Evolutionary conservation across 75 land plant species (phyloP), one percentile per base, ranked within the genome.

Genomic region (Chamaecyparis obtusa): DNA sequence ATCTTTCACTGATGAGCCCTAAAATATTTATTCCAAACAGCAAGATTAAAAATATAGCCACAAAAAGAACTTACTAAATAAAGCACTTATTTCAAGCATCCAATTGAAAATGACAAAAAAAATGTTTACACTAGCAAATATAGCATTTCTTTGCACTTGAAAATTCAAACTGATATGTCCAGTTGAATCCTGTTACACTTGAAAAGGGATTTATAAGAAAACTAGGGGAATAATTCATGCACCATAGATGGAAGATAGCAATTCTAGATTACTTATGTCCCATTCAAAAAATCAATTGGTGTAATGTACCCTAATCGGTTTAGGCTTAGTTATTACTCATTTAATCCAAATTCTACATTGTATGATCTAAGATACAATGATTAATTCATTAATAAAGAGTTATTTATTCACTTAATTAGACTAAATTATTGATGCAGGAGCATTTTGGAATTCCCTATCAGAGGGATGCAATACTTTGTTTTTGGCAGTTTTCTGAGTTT

Each of bases 1-100:
- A 74, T 74, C 76, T 33, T 74, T 74, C 14, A 74, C 76, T 33
- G 76, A 74, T 33, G 76, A 74, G 36, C 76, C 76, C 76, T 74
- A 74, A 74, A 74, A 74, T 33, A 74, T 74, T 74, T 14, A 33
- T 74, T 74, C 76, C 33, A 74, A 74, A 30, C 32, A 33, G 37
- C 33, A 13, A 32, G 15, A 74, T 3, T 74, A 74, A 32, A 74
- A 74, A 74, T 32, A 74, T 74, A 33, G 36, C 14, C 16, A 39
- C 41, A 39, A 27, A 64, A n/a, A 64, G 9, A 64, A 64, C 2
- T n/a, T 5, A 64, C 5, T 7, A 21, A 64, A 64, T 27, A 64
- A 5, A 64, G 41, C 27, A 27, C n/a, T 64, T 24, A 7, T 64
- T 64, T 27, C 69, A 64, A 7, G 69, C 4, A 64, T 64, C 69